Percentiles rank a stretch among this genome's conserved stretches.
phyloP scores from a whole-genome alignment of 2,329 filamentous ascomycete genomes.

The Sarocladiaceae sp. region DNA sequence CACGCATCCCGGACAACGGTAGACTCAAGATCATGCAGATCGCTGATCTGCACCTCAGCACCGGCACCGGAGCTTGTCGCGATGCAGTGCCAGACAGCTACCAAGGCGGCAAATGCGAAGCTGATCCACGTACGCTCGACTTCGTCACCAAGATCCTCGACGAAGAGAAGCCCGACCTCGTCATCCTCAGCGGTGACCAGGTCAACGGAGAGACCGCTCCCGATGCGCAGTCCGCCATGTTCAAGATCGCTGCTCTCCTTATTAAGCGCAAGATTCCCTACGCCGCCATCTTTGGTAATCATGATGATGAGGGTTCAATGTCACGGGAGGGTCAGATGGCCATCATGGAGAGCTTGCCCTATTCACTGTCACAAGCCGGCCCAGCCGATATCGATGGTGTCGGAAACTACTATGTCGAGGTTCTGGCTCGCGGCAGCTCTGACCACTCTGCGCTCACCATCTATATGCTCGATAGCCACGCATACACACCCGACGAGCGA shows the following conservation, averaged over 20 bases:
- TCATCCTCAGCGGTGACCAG: conserved; percentile 88
- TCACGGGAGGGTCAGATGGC: conserved; percentile 75
- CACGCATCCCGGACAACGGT: conserved; percentile 78
- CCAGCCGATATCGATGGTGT: conserved; percentile 81
- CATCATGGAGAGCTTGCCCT: conserved; percentile 79
- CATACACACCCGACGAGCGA: conserved; percentile 83
- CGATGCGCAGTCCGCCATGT: conserved; percentile 87
- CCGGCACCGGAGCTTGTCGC: conserved; percentile 77
- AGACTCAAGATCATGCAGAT: conserved; percentile 97
- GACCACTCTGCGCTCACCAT: conserved; percentile 87
- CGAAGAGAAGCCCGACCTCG: conserved; percentile 87
- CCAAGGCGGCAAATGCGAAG: conserved; percentile 75
- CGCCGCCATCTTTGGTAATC: conserved; percentile 92
- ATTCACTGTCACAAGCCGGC: conserved; percentile 78
- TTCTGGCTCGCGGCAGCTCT: conserved; percentile 71
- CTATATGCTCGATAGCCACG: conserved; percentile 91
- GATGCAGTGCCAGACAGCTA: conserved; percentile 73
- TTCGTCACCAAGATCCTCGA: conserved; percentile 81
- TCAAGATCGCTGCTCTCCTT: conserved; percentile 83
- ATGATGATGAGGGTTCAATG: conserved; percentile 86
- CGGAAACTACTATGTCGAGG: conserved; percentile 90
- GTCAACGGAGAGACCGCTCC: conserved; percentile 90
- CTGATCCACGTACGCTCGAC: conserved; percentile 84
- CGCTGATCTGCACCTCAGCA: conserved; percentile 90
- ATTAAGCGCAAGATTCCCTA: conserved; percentile 87